Evolutionary conservation across 2,329 filamentous ascomycete genomes (phyloP).

Genomic region (Thielaviopsis populi): DNA sequence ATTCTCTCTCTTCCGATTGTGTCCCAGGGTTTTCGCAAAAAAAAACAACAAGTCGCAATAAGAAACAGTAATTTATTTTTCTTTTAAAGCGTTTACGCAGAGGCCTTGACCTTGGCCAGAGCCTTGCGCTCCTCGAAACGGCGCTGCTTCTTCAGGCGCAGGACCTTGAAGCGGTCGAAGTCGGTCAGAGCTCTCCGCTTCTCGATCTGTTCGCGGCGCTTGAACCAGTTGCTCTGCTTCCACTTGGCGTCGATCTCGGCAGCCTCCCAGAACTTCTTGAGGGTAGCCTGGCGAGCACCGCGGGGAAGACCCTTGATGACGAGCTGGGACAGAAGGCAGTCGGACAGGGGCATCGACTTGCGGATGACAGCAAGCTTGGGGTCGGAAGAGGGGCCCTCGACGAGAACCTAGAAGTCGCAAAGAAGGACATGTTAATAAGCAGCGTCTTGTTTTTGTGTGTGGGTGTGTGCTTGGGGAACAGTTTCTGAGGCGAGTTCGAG

Average conservation of each 20-base stretch:
- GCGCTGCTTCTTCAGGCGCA: constrained; percentile 98
- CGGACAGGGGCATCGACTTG: constrained; percentile 68
- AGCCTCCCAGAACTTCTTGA: constrained; percentile 85
- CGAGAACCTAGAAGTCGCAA: constrained; percentile 54
- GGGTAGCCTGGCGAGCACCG: constrained; percentile 62
- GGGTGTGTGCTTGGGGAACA: background rate
- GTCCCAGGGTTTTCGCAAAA: constrained; percentile 16
- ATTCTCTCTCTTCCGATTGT: constrained; percentile 14
- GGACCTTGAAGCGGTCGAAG: constrained; percentile 99
- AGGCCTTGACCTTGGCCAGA: constrained; percentile 78
- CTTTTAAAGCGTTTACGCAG: constrained; percentile 45
- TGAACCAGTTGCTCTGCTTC: constrained; percentile 80
- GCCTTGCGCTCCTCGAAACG: constrained; percentile 97
- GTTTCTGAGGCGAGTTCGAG: background rate
- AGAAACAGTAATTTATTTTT: constrained; percentile 23
- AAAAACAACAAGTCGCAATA: constrained; percentile 16
- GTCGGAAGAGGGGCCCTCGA: constrained; percentile 84
- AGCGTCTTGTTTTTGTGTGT: background rate
- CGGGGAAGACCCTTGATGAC: constrained; percentile 76
- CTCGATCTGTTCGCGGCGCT: constrained; percentile 75
- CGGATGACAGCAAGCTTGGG: constrained; percentile 68
- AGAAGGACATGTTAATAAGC: constrained; percentile 8
- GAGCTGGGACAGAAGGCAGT: constrained; percentile 79
- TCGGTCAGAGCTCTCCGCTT: constrained; percentile 86
- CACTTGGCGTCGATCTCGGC: constrained; percentile 85